phyloP scores from a whole-genome alignment of 768 basidiomycete species.

The Boletus rufocinnamomeus region DNA sequence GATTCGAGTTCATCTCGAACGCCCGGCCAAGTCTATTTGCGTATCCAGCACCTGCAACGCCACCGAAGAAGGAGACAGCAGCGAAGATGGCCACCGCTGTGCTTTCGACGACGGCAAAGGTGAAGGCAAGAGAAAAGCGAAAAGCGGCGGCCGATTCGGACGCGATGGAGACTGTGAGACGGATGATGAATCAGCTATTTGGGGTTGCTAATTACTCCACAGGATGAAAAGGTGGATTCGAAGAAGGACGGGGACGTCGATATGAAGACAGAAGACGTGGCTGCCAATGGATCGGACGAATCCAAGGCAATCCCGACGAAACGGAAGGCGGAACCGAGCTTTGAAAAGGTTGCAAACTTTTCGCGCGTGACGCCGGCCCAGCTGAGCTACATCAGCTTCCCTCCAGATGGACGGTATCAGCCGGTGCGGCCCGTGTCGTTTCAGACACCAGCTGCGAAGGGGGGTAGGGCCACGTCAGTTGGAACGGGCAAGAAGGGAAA shows the following conservation, averaged over 20 bases:
- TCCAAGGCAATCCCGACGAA: slow-evolving; percentile 51
- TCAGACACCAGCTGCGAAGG: slow-evolving; percentile 34
- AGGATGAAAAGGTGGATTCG: slow-evolving; percentile 57
- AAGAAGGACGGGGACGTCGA: slow-evolving; percentile 69
- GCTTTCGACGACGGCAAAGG: slow-evolving; percentile 94
- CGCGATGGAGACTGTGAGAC: slow-evolving; percentile 77
- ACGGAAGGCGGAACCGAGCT: slow-evolving; percentile 73
- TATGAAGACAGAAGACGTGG: slow-evolving; percentile 73
- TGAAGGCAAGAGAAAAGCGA: slow-evolving; percentile 92
- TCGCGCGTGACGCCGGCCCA: slow-evolving; percentile 92
- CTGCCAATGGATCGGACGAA: slow-evolving; percentile 57
- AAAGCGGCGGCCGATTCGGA: slow-evolving; percentile 84
- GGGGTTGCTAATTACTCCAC: slow-evolving; percentile 19
- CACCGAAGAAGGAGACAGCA: slow-evolving; percentile 89
- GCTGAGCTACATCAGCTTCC: slow-evolving; percentile 81
- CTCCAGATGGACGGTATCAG: slow-evolving; percentile 75
- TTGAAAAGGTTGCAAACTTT: slow-evolving; percentile 80
- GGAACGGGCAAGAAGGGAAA: slow-evolving; percentile 34
- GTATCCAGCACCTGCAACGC: slow-evolving; percentile 83
- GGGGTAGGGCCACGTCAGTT: slow-evolving; percentile 33
- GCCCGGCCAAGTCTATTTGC: slow-evolving; percentile 90
- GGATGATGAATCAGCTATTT: not conserved
- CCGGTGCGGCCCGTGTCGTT: slow-evolving; percentile 83
- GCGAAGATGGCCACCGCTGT: slow-evolving; percentile 94
- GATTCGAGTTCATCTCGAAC: slow-evolving; percentile 89